These are phyloP conservation scores for Candida pseudoglaebosa DNA, from an alignment of 805 yeast genomes.

Conservation along the genomic window DNA sequence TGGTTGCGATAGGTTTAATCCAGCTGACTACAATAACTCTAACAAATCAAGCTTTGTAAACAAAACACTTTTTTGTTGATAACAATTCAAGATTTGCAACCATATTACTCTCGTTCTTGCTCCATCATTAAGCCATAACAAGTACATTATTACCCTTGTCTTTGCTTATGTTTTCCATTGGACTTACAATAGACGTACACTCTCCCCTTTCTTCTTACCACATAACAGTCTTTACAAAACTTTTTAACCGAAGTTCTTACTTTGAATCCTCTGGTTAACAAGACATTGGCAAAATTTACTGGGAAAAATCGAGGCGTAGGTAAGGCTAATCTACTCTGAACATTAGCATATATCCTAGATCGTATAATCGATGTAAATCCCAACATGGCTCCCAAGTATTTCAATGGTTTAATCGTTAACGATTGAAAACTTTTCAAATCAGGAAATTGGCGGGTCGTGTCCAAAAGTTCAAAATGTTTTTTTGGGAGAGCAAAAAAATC, in stretches of 20 bases:
- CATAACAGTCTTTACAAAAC: slow-evolving; percentile 83
- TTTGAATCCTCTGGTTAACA: slow-evolving; percentile 67
- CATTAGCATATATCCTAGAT: slow-evolving; percentile 3
- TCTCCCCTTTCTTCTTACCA: slow-evolving; percentile 92
- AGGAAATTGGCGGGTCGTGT: no score
- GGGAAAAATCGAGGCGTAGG: slow-evolving; percentile 3
- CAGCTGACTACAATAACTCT: no score
- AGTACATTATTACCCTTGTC: slow-evolving; percentile 85
- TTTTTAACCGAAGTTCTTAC: slow-evolving; percentile 91
- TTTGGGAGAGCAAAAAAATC: slow-evolving; percentile 5
- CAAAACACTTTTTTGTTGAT: no score
- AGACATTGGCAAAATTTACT: neutral
- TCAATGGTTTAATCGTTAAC: neutral
- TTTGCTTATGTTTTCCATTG: slow-evolving; percentile 90
- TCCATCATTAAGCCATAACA: no score
- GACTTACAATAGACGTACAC: slow-evolving; percentile 91
- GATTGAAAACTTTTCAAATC: no score
- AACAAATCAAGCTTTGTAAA: no score
- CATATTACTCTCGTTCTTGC: no score
- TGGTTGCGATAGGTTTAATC: no score
- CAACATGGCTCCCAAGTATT: no score
- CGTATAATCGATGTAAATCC: slow-evolving; percentile 2
- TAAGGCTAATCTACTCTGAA: neutral
- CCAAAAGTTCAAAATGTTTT: neutral
- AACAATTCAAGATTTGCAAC: no score